Percentiles rank a stretch among this genome's conserved stretches.
These are phyloP conservation scores for Xylaria digitata DNA, from an alignment of 2,329 filamentous ascomycete genomes.

Conservation along the genomic window DNA sequence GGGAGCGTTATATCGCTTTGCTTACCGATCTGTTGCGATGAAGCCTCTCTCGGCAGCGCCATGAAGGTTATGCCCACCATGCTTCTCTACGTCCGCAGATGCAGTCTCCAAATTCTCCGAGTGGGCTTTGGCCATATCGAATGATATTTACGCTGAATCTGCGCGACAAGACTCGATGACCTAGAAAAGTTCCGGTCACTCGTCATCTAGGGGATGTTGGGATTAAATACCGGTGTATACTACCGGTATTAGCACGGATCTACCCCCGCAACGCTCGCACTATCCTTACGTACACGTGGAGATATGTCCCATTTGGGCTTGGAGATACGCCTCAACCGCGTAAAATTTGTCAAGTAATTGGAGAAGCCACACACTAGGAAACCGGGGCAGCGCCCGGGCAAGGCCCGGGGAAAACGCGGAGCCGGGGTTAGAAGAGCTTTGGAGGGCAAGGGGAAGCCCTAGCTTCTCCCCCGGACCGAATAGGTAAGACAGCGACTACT, in stretches of 20 bases:
- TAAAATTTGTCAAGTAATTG: constrained; percentile 24
- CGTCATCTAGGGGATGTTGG: neutral
- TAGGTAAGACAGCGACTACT: neutral
- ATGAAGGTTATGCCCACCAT: constrained; percentile 40
- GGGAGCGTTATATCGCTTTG: neutral
- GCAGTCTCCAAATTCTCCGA: constrained; percentile 21
- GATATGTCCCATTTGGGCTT: constrained; percentile 7
- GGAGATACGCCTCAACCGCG: neutral
- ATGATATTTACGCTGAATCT: neutral
- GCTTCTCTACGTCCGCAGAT: constrained; percentile 23
- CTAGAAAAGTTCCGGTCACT: neutral
- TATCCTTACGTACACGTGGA: constrained; percentile 10
- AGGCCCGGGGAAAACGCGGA: neutral
- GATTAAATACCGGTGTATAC: neutral
- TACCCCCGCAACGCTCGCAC: constrained; percentile 5
- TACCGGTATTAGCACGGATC: neutral
- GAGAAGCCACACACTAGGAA: neutral
- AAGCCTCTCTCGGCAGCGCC: constrained; percentile 57
- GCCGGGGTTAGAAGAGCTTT: constrained; percentile 1
- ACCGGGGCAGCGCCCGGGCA: constrained; percentile 10
- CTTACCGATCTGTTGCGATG: constrained; percentile 60
- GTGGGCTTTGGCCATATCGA: constrained; percentile 21
- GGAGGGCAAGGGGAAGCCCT: constrained; percentile 19
- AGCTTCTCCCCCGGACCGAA: neutral
- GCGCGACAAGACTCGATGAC: neutral